A percentile compares a stretch with the other conserved stretches of the same genome.
phyloP scores from a whole-genome alignment of 1,284 basidiomycete species.

The Cutaneotrichosporon cyanovorans region DNA sequence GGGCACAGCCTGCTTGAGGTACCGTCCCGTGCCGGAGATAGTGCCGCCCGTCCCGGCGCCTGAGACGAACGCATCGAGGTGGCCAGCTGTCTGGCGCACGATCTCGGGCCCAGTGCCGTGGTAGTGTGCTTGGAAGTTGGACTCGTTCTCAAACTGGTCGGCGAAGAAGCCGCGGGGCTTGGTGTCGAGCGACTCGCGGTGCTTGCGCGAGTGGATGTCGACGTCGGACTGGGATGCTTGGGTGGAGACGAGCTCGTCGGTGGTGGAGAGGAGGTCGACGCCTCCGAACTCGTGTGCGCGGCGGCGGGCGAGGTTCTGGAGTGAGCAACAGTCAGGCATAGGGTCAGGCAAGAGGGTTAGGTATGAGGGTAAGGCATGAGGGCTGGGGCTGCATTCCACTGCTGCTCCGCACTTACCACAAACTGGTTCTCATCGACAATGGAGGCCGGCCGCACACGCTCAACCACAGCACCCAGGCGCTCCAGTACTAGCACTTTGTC shows the following conservation, averaged over 20 bases:
- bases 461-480: constrained; percentile 78
- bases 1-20: constrained; percentile 52
- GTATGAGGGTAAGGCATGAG: no score
- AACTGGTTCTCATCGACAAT: constrained; percentile 93
- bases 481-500: constrained; percentile 79
- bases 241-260: constrained; percentile 50
- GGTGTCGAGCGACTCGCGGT: constrained; percentile 17
- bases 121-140: constrained; percentile 85
- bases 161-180: constrained; percentile 57
- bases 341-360: no score
- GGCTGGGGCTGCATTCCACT: no score
- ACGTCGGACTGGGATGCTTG: constrained; percentile 50
- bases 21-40: constrained; percentile 75
- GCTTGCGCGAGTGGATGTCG: constrained; percentile 23
- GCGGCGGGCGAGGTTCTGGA: constrained; percentile 70
- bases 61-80: constrained; percentile 79
- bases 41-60: constrained; percentile 97
- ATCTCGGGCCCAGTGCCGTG: constrained; percentile 91
- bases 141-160: constrained; percentile 91
- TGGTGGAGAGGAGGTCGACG: constrained; percentile 37
- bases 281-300: constrained; percentile 66
- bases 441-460: constrained; percentile 72
- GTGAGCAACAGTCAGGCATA: no score
- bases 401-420: constrained; percentile 42
- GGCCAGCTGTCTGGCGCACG: constrained; percentile 81